phyloP scores from a whole-genome alignment of 495 filamentous ascomycete species.

The Symbiotaphrina buchneri region DNA sequence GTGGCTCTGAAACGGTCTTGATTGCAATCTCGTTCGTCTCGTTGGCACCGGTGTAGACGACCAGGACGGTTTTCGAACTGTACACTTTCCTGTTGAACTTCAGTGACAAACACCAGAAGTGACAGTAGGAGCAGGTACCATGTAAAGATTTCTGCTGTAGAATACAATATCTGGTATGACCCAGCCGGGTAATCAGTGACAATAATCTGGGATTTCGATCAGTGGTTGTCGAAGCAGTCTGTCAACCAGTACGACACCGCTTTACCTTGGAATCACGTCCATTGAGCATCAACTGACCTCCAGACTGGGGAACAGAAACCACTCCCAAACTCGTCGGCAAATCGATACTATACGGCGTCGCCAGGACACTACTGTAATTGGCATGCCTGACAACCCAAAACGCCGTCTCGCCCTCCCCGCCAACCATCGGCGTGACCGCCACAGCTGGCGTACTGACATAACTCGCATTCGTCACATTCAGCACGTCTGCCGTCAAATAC shows the following conservation, averaged over 20 bases:
- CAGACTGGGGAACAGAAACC: too few species aligned
- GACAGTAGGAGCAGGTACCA: too few species aligned
- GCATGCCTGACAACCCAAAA: too few species aligned
- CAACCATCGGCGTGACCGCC: slow-evolving; percentile 37
- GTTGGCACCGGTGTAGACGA: slow-evolving; percentile 43
- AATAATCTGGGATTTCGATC: slow-evolving; percentile 47
- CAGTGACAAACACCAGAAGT: too few species aligned
- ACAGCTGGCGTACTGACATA: slow-evolving; percentile 26
- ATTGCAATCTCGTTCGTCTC: slow-evolving; percentile 47
- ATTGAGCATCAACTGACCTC: too few species aligned
- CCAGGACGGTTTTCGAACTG: slow-evolving; percentile 31
- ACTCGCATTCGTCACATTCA: slow-evolving; percentile 20
- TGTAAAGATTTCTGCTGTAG: slow-evolving; percentile 54
- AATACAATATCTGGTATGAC: slow-evolving; percentile 41
- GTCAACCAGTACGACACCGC: too few species aligned
- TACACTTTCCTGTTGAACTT: slow-evolving; percentile 43
- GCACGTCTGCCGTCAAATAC: slow-evolving; percentile 31
- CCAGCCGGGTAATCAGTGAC: slow-evolving; percentile 52
- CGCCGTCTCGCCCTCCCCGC: too few species aligned
- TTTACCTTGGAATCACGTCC: too few species aligned
- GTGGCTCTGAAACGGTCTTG: slow-evolving; percentile 14
- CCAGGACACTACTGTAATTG: too few species aligned
- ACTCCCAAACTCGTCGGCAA: too few species aligned
- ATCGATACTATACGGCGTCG: too few species aligned
- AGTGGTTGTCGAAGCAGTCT: too few species aligned